Conservation (phyloP, 2,329 filamentous ascomycete species). For the Nemania bipapillata region DNA sequence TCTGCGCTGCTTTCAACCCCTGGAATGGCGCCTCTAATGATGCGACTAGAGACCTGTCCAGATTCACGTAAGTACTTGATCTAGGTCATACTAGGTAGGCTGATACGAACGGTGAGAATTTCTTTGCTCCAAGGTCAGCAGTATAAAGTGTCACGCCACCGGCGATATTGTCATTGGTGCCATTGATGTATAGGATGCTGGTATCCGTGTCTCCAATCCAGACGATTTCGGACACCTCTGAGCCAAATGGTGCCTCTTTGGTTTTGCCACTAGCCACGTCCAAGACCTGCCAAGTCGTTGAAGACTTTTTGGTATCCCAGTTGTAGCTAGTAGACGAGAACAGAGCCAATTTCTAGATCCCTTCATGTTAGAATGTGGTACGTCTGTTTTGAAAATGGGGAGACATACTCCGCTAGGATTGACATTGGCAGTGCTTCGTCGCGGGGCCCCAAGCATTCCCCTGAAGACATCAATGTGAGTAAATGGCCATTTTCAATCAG, state of each 20-base stretch:
- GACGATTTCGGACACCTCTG: conserved; percentile 32
- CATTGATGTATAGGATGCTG: conserved; percentile 36
- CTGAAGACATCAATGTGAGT: conserved; percentile 19
- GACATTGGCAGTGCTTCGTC: conserved; percentile 32
- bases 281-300: conserved; percentile 33
- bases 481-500: neutral
- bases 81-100: neutral
- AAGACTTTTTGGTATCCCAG: conserved; percentile 21
- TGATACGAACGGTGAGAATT: conserved; percentile 33
- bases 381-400: neutral
- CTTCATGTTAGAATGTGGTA: conserved; percentile 9
- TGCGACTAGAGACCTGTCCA: conserved; percentile 30
- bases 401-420: conserved; percentile 33
- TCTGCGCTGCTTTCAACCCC: conserved; percentile 32
- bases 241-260: conserved; percentile 32
- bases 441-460: conserved; percentile 36
- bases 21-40: conserved; percentile 33
- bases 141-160: conserved; percentile 36
- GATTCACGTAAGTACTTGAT: conserved; percentile 17
- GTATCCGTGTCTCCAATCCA: conserved; percentile 32
- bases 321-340: conserved; percentile 33
- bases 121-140: conserved; percentile 31
- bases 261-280: conserved; percentile 30
- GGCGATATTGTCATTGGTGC: conserved; percentile 28
- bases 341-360: conserved; percentile 28